A percentile compares a stretch with the other conserved stretches of the same genome.
Evolutionary conservation across 352 stramenopile genomes (phyloP).

Genomic region (Globisporangium cystogenes): DNA sequence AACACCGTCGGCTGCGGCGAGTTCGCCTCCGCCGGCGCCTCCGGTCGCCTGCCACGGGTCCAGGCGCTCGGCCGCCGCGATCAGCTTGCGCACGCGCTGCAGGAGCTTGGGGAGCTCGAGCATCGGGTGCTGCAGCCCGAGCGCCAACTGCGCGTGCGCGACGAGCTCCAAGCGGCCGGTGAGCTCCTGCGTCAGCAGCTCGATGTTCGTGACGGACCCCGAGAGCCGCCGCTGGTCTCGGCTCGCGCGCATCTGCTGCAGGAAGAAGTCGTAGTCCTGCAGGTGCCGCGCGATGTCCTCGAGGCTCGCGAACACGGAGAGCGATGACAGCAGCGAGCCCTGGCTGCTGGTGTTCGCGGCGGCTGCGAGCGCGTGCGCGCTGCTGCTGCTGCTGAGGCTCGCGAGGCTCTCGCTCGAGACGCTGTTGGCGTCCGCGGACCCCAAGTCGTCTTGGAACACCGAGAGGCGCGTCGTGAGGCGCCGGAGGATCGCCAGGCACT

Average conservation of each 20-base stretch:
- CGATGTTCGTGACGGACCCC: slow-evolving; percentile 16
- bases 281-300: slow-evolving; percentile 48
- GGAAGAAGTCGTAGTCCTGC: slow-evolving; percentile 57
- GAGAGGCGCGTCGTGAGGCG: slow-evolving; percentile 21
- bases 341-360: slow-evolving; percentile 14
- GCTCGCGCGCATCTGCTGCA: slow-evolving; percentile 26
- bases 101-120: slow-evolving; percentile 32
- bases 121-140: slow-evolving; percentile 24
- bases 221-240: slow-evolving; percentile 9
- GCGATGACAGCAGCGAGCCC: slow-evolving; percentile 14
- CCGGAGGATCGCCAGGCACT: slow-evolving; percentile 48
- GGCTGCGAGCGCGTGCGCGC: slow-evolving; percentile 5
- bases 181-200: slow-evolving; percentile 28
- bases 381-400: slow-evolving; percentile 4
- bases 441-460: slow-evolving; percentile 17
- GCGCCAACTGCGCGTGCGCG: slow-evolving; percentile 15
- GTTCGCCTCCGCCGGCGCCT: no score
- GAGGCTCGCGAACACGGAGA: slow-evolving; percentile 40
- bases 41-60: slow-evolving; percentile 6
- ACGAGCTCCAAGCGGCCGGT: slow-evolving; percentile 31
- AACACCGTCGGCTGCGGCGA: no score
- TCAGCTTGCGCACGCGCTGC: not conserved
- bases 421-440: slow-evolving; percentile 8
- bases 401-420: slow-evolving; percentile 17
- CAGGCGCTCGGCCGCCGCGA: slow-evolving; percentile 16